Conservation (phyloP, 2,329 filamentous ascomycete species). For the Colletotrichum liaoningense region DNA sequence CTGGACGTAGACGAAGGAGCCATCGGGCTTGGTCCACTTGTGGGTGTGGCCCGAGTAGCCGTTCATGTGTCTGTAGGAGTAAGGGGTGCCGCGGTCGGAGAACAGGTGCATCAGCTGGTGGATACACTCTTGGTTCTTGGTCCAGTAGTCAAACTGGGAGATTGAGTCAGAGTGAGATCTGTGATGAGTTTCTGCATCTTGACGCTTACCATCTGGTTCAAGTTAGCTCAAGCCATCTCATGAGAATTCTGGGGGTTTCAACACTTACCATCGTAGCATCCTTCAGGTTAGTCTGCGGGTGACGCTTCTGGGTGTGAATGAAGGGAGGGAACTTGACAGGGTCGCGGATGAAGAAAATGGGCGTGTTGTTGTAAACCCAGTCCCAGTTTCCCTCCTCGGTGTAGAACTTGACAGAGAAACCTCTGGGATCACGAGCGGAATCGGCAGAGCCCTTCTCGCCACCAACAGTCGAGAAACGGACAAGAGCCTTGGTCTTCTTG, state of each 20-base stretch:
- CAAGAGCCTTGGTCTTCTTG: conserved; percentile 75
- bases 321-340: conserved; percentile 80
- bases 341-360: conserved; percentile 81
- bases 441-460: conserved; percentile 79
- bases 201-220: conserved; percentile 19
- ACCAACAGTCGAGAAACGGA: conserved; percentile 81
- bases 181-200: background rate
- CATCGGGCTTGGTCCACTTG: conserved; percentile 75
- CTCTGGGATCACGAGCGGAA: conserved; percentile 77
- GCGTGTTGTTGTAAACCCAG: conserved; percentile 81
- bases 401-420: conserved; percentile 78
- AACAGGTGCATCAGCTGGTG: conserved; percentile 76
- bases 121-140: conserved; percentile 69
- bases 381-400: conserved; percentile 79
- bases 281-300: conserved; percentile 77
- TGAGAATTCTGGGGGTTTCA: background rate
- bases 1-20: conserved; percentile 74
- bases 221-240: conserved; percentile 1
- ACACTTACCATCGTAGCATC: conserved; percentile 70
- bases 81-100: conserved; percentile 74
- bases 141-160: conserved; percentile 58
- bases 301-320: conserved; percentile 82
- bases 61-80: conserved; percentile 75
- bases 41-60: conserved; percentile 73
- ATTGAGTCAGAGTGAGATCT: conserved; percentile 41